Conservation (phyloP, 106 monocot species). For the Dendrobium chrysotoxum region DNA sequence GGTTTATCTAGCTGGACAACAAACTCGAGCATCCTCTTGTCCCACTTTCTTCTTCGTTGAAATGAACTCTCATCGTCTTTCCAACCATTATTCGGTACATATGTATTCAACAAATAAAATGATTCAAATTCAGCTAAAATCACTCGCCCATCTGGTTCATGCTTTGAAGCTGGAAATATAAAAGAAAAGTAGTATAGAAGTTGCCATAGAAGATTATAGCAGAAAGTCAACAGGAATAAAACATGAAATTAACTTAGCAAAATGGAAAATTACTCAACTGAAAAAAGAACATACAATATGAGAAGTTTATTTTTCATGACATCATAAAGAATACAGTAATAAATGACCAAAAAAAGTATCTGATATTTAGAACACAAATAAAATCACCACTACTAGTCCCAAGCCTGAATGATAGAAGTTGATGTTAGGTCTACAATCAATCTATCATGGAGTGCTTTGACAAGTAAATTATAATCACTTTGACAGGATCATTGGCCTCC, state of each 20-base stretch:
- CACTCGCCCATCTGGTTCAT: slow-evolving; percentile 92
- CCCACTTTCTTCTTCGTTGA: slow-evolving; percentile 91
- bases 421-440: background rate
- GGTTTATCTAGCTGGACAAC: slow-evolving; percentile 68
- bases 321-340: background rate
- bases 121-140: slow-evolving; percentile 98
- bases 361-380: background rate
- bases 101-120: slow-evolving; percentile 72
- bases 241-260: background rate
- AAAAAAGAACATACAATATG: background rate
- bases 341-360: background rate
- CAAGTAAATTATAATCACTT: background rate
- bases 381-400: background rate
- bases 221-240: background rate
- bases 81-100: slow-evolving; percentile 97
- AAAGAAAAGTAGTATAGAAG: slow-evolving; percentile 1
- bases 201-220: background rate
- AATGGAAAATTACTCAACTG: background rate
- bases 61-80: slow-evolving; percentile 97
- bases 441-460: background rate
- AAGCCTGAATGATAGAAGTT: background rate
- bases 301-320: background rate
- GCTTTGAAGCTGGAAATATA: slow-evolving; percentile 67
- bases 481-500: background rate
- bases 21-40: slow-evolving; percentile 92